A percentile compares a stretch with the other conserved stretches of the same genome.
These are phyloP conservation scores for Escovopsis sp. DNA, from an alignment of 2,329 filamentous ascomycete genomes.

Conservation along the genomic window DNA sequence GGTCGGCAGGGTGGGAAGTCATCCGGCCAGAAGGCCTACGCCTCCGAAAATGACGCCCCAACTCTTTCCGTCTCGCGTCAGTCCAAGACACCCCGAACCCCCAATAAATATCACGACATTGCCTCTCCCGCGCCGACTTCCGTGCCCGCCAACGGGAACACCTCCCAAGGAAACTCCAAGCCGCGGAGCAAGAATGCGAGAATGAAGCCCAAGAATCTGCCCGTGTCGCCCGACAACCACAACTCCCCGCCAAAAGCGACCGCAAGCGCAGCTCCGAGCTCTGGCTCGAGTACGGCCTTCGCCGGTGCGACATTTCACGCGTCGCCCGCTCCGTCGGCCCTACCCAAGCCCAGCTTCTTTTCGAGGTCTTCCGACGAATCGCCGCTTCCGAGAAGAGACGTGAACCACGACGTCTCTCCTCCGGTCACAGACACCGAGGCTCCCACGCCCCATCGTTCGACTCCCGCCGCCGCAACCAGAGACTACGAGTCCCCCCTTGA, in stretches of 20 bases:
- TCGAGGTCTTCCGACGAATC: conserved; percentile 61
- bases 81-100: conserved; percentile 28
- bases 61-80: conserved; percentile 19
- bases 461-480: conserved; percentile 14
- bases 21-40: conserved; percentile 38
- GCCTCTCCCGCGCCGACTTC: conserved; percentile 22
- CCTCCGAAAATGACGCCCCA: conserved; percentile 39
- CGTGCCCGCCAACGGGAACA: conserved; percentile 11
- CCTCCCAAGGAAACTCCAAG: conserved; percentile 8
- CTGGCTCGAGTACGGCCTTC: conserved; percentile 38
- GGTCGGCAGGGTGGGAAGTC: conserved; percentile 26
- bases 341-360: conserved; percentile 80
- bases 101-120: conserved; percentile 24
- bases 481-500: conserved; percentile 64
- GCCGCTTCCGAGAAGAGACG: conserved; percentile 24
- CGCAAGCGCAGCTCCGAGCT: conserved; percentile 21
- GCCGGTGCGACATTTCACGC: conserved; percentile 91
- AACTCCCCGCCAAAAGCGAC: conserved; percentile 32
- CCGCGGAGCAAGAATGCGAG: conserved; percentile 17
- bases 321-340: conserved; percentile 76
- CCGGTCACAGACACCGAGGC: conserved; percentile 39
- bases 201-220: conserved; percentile 17
- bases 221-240: conserved; percentile 29
- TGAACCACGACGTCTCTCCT: conserved; percentile 30
- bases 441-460: conserved; percentile 27